A percentile compares a stretch with the other conserved stretches of the same genome.
Conservation (phyloP, 768 basidiomycete species). For the Butyriboletus loyo region DNA sequence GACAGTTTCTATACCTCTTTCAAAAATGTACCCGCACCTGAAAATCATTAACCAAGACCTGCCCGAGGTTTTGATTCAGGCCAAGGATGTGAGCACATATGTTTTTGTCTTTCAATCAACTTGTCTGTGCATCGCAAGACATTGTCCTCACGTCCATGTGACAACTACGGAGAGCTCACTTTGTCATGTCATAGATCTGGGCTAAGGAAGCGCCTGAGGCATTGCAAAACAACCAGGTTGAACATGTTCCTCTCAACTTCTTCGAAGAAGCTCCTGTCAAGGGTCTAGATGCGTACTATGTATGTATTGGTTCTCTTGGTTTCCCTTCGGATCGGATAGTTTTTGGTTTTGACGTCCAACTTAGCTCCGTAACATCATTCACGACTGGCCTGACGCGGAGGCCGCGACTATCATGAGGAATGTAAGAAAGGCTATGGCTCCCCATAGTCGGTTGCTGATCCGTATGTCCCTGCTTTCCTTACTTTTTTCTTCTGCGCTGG, state of each 20-base stretch:
- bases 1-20: slow-evolving; percentile 26
- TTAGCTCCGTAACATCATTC: slow-evolving; percentile 30
- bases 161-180: background rate
- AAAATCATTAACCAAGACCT: slow-evolving; percentile 29
- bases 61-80: slow-evolving; percentile 23
- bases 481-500: background rate
- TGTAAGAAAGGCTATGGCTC: slow-evolving; percentile 27
- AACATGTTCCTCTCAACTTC: slow-evolving; percentile 20
- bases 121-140: background rate
- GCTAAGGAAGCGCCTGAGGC: slow-evolving; percentile 14
- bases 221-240: slow-evolving; percentile 13
- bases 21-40: slow-evolving; percentile 26
- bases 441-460: slow-evolving; percentile 32
- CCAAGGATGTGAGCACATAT: slow-evolving; percentile 15
- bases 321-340: background rate
- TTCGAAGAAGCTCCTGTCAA: slow-evolving; percentile 15
- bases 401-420: slow-evolving; percentile 30
- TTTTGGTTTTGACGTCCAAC: background rate
- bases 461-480: slow-evolving; percentile 20
- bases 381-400: slow-evolving; percentile 38
- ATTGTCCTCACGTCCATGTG: background rate
- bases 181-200: slow-evolving; percentile 13
- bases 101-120: background rate
- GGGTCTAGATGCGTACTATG: slow-evolving; percentile 25
- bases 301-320: slow-evolving; percentile 1